These are phyloP conservation scores for Musa troglodytarum DNA, from an alignment of 176 grass and related monocot species.

Conservation along the genomic window DNA sequence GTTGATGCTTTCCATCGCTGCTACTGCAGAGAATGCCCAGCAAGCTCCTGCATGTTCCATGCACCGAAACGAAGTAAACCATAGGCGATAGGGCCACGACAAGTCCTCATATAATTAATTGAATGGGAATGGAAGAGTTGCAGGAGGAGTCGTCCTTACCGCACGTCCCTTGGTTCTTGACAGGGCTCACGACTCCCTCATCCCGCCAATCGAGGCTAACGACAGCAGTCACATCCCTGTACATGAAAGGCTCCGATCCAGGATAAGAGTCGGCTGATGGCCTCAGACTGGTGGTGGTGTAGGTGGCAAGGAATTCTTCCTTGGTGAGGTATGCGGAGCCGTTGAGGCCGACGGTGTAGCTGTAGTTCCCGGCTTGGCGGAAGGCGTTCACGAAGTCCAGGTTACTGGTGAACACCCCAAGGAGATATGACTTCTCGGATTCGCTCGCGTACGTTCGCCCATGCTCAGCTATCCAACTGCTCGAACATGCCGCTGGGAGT, in stretches of 20 bases:
- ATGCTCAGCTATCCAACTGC: background rate
- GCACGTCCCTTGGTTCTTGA: background rate
- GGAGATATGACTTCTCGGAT: background rate
- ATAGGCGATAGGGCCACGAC: too few species aligned
- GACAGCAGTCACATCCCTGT: too few species aligned
- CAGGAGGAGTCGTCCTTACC: background rate
- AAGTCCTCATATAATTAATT: too few species aligned
- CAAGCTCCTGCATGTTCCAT: background rate
- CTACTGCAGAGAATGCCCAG: too few species aligned
- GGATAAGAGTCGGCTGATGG: background rate
- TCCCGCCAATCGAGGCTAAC: too few species aligned
- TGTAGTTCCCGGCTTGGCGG: background rate
- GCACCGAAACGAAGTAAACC: too few species aligned
- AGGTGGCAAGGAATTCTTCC: background rate
- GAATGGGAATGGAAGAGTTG: too few species aligned
- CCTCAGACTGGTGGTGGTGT: background rate
- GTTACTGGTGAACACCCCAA: background rate
- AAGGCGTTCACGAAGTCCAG: background rate
- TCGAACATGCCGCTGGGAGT: background rate
- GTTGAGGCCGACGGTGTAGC: conserved; percentile 45
- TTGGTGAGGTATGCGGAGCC: conserved; percentile 90
- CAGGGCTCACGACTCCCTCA: background rate
- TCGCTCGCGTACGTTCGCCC: background rate
- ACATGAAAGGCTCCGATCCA: background rate
- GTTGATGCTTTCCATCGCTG: too few species aligned